phyloP scores from a whole-genome alignment of 2,329 filamentous ascomycete species.

The Penicillium palitans region DNA sequence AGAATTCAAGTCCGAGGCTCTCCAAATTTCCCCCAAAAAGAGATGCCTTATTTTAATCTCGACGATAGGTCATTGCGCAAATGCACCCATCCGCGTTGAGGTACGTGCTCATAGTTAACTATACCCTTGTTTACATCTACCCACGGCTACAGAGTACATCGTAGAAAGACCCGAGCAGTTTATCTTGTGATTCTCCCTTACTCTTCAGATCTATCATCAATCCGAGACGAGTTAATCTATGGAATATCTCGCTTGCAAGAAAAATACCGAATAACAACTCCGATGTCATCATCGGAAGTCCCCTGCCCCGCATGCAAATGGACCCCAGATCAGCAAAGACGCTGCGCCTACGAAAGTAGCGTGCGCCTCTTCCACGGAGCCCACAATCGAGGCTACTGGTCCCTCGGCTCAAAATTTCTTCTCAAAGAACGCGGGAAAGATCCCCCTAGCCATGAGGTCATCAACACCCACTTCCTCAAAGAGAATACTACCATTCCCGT shows the following conservation, averaged over 20 bases:
- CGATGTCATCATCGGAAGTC: slow-evolving; percentile 2
- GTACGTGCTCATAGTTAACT: neutral
- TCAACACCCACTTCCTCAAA: neutral
- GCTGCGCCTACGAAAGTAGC: slow-evolving; percentile 2
- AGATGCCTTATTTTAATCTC: neutral
- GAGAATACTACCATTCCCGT: slow-evolving; percentile 1
- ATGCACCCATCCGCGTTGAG: neutral
- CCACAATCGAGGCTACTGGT: neutral
- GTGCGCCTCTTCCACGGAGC: slow-evolving; percentile 10
- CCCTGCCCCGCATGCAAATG: slow-evolving; percentile 5
- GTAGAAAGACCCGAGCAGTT: neutral
- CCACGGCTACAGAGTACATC: neutral
- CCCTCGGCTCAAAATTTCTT: slow-evolving; percentile 5
- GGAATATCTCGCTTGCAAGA: neutral
- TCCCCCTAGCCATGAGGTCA: slow-evolving; percentile 9
- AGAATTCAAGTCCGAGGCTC: neutral
- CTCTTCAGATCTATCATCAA: neutral
- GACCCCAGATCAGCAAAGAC: slow-evolving; percentile 1
- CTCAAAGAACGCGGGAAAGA: slow-evolving; percentile 13
- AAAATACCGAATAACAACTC: neutral
- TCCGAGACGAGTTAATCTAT: neutral
- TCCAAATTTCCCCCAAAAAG: neutral
- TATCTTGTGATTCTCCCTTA: slow-evolving; percentile 7
- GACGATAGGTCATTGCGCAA: neutral
- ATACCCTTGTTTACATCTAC: neutral